Evolutionary conservation across 2,329 filamentous ascomycete species (phyloP).

Genomic region (Aspergillus aculeatus): DNA sequence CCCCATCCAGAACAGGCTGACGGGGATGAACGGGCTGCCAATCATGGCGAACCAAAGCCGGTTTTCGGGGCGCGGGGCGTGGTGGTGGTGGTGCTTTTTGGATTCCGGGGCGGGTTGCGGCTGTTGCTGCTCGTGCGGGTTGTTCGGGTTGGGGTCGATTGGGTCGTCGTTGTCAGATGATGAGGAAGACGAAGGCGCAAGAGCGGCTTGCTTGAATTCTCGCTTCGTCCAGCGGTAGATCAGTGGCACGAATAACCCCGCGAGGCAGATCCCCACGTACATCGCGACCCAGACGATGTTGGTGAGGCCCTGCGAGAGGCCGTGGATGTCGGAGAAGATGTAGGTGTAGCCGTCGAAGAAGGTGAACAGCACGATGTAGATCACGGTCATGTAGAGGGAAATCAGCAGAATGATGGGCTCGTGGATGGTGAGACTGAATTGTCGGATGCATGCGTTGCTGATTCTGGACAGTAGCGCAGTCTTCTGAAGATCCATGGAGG

Average conservation of each 20-base stretch:
- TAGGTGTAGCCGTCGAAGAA: conserved; percentile 51
- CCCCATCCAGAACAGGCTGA: conserved; percentile 60
- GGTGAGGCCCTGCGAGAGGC: conserved; percentile 48
- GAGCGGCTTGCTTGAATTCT: conserved; percentile 43
- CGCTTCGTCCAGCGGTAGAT: conserved; percentile 48
- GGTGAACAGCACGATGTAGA: conserved; percentile 40
- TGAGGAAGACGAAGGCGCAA: background rate
- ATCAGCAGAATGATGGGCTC: conserved; percentile 40
- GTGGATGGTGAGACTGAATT: conserved; percentile 51
- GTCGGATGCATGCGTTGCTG: conserved; percentile 48
- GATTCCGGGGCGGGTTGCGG: background rate
- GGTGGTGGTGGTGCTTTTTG: background rate
- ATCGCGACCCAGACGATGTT: conserved; percentile 54
- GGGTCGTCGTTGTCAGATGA: background rate
- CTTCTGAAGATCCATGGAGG: conserved; percentile 48
- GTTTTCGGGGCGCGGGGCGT: conserved; percentile 49
- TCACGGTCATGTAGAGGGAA: conserved; percentile 34
- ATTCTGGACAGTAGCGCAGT: conserved; percentile 43
- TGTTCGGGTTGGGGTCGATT: background rate
- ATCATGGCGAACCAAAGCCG: conserved; percentile 57
- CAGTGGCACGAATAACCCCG: conserved; percentile 43
- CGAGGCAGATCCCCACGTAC: conserved; percentile 43
- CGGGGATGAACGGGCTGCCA: conserved; percentile 51
- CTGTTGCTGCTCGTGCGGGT: background rate
- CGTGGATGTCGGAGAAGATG: conserved; percentile 53